Conservation (phyloP, 352 stramenopile species). For the Globisporangium lucens region DNA sequence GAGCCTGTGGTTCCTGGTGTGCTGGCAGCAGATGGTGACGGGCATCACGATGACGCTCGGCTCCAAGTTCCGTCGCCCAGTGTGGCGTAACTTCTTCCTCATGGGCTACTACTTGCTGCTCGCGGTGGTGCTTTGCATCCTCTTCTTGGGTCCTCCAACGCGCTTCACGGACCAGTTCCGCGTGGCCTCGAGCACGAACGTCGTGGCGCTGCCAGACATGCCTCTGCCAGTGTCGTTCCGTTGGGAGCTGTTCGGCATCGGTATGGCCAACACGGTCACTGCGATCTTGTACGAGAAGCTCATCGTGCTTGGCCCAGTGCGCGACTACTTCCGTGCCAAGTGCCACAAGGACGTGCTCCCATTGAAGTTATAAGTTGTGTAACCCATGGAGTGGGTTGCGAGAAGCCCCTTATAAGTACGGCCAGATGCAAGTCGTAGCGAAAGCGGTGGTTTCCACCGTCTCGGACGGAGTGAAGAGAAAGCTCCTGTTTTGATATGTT, state of each 20-base stretch:
- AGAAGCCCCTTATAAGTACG: slow-evolving; percentile 5
- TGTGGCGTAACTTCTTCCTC: slow-evolving; percentile 68
- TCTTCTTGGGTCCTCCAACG: slow-evolving; percentile 54
- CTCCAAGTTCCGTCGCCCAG: slow-evolving; percentile 57
- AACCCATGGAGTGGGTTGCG: background rate
- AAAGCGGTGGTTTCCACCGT: background rate
- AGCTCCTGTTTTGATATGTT: slow-evolving; percentile 7
- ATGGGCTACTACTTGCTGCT: slow-evolving; percentile 59
- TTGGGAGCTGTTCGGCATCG: slow-evolving; percentile 61
- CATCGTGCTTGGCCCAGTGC: slow-evolving; percentile 63
- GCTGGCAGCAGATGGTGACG: slow-evolving; percentile 67
- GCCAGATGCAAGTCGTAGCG: slow-evolving; percentile 14
- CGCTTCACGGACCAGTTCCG: slow-evolving; percentile 69
- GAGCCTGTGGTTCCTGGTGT: slow-evolving; percentile 61
- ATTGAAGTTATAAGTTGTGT: slow-evolving; percentile 50
- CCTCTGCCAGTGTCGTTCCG: slow-evolving; percentile 55
- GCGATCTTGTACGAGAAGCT: slow-evolving; percentile 62
- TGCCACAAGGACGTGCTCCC: slow-evolving; percentile 62
- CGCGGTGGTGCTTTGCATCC: slow-evolving; percentile 47
- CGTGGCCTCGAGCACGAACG: slow-evolving; percentile 71
- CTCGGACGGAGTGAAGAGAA: background rate
- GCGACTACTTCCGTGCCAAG: slow-evolving; percentile 57
- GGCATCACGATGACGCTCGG: slow-evolving; percentile 58
- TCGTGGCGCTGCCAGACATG: slow-evolving; percentile 66
- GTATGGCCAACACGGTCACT: slow-evolving; percentile 47